Base-by-base conservation (phyloP, 108 stramenopile species). In the Stephanodiscus triporus region DNA sequence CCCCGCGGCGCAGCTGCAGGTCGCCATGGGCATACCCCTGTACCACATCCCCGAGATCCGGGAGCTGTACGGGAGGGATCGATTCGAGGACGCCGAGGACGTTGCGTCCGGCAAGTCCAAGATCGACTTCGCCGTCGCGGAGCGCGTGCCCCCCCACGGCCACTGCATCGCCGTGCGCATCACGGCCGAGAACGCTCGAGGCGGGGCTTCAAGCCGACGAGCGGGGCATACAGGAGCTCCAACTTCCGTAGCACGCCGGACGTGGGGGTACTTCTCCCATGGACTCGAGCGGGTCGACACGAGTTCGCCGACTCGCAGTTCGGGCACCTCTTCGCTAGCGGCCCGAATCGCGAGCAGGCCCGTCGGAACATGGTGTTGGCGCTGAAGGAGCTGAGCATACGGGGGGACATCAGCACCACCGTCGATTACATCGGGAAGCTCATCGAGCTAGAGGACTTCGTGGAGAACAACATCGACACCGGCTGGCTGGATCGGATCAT, bases 211-310 rank as follows among this genome's bases (percentile, higher is more conserved):
- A 97, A 99, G 78, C 98, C 98, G 11, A 99, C 98, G 22, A 87
- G 86, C 57, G 98, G 98, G 90, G 90, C 17, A 97, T 99, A 53
- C 92, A 92, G 76, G 98, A 99, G 84, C 81, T 99, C n/a, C 63
- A 99, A 99, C 78, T 99, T 99, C 72, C 86, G 98, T 54, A 97
- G 97, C 10, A 98, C 97, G 51, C 97, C 97, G 9, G 96, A 96
- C 78, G 99, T 99, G 99, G 99, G 99, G 99, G 23, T 99, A 99
- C 87, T 99, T 99, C 73, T 89, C 88, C n/a, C 51, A 98, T 99
- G 86, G 97, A 99, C 85, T 90, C 89, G 75, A 95, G 92, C 17
- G 99, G 99, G 8, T 89, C 95, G 50, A 96, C 99, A 99, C 81
- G 98, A 99, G 84, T 99, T 98, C 81, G 98, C 99, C 27, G 98